phyloP scores from a whole-genome alignment of 768 basidiomycete genomes.

The Leccinum variicolor region DNA sequence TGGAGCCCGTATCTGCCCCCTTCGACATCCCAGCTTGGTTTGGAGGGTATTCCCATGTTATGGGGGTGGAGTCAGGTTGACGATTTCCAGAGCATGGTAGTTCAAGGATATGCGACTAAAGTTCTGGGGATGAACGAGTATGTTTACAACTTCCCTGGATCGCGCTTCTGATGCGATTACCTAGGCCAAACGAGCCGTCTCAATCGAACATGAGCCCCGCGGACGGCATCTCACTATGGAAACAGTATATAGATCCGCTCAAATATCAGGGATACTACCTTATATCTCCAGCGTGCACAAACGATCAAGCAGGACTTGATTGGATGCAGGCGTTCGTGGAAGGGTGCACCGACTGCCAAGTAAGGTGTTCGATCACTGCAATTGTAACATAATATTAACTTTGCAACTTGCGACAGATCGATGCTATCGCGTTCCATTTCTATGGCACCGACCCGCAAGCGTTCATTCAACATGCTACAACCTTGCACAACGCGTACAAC shows the following conservation, averaged over 20 bases:
- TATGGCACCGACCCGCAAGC: conserved; percentile 54
- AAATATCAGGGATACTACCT: conserved; percentile 55
- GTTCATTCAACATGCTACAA: conserved; percentile 51
- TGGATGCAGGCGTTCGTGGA: conserved; percentile 66
- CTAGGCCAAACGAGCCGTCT: conserved; percentile 63
- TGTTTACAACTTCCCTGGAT: conserved; percentile 18
- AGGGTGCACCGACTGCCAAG: conserved; percentile 51
- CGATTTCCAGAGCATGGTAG: conserved; percentile 46
- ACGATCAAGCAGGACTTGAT: conserved; percentile 52
- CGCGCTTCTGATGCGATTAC: background rate
- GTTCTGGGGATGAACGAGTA: conserved; percentile 82
- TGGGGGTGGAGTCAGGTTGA: conserved; percentile 58
- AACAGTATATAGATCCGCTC: conserved; percentile 60
- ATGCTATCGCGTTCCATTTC: conserved; percentile 65
- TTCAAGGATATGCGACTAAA: conserved; percentile 49
- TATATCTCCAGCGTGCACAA: conserved; percentile 68
- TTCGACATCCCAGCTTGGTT: conserved; percentile 41
- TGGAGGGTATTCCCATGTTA: conserved; percentile 63
- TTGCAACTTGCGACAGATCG: conserved; percentile 41
- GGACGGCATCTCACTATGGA: conserved; percentile 58
- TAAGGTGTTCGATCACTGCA: conserved; percentile 30
- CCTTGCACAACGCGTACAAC: conserved; percentile 46
- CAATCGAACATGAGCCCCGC: conserved; percentile 63
- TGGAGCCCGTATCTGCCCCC: conserved; percentile 58
- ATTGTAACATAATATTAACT: background rate